Base-by-base conservation (phyloP, 2,329 filamentous ascomycete genomes). In the Orbilia brochopaga region DNA sequence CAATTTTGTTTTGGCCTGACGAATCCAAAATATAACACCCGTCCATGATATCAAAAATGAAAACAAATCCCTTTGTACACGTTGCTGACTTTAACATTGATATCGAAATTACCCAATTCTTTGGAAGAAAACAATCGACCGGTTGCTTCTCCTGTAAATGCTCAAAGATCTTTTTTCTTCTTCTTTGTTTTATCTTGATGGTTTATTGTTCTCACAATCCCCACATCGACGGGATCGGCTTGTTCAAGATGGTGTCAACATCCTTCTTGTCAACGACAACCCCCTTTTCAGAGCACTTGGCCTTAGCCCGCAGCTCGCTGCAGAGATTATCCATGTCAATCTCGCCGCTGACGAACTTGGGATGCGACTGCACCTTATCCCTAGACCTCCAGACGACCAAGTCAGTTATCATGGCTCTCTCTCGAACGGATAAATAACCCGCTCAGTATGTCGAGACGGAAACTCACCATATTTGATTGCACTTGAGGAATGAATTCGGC, bases 291-390 rank as follows among this genome's bases (percentile, higher is more conserved):
- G 92, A 96, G 80, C 94, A 99, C 78, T 93, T 94, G 66, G 94
- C 94, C 82, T 99, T 99, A 79, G 92, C 90, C 74, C 93, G 90
- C 13, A 99, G 86, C 78, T 99, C 92, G 2, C 89, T 90, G 81
- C 94, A 99, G 23, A 99, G 85, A 35, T 89, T 88, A 78, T 99
- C 94, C 54, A 99, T 89, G 75, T 99, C 94, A 75, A 97, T 91
- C 76, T 95, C 92, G 76, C 92, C 92, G 66, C 86, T 90, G 78
- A 92, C 90, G 76, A 96, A 94, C 79, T 90, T 92, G 24, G 75
- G 74, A 70, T 77, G 76, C 56, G 65, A 67, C 57, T 74, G 75
- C 56, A 77, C 76, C 42, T 91, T 91, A 80, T 96, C 92, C 94
- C 93, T 97, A 78, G 23, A 59, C 24, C 24, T 15, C 1, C 21